These are phyloP conservation scores for Neurospora sp. DNA, from an alignment of 495 filamentous ascomycete species.

Conservation along the genomic window DNA sequence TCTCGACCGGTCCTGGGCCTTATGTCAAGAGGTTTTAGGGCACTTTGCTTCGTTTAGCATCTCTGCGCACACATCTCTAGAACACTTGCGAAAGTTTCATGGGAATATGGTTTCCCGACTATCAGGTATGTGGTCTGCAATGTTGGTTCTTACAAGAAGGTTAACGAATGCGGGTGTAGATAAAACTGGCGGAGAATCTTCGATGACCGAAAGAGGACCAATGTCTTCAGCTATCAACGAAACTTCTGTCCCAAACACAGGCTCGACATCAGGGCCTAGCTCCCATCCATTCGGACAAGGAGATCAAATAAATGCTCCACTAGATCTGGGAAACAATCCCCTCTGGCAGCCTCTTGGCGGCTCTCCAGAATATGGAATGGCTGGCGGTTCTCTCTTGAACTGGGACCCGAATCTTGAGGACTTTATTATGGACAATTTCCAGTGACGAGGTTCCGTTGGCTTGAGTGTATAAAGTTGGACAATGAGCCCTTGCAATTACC, in stretches of 20 bases:
- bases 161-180: background rate
- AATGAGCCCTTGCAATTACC: background rate
- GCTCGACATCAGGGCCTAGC: background rate
- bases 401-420: constrained; percentile 15
- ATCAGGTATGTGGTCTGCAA: background rate
- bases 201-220: background rate
- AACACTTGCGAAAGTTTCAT: constrained; percentile 10
- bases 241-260: background rate
- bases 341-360: constrained; percentile 9
- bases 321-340: constrained; percentile 2
- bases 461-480: background rate
- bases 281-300: background rate
- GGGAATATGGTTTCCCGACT: constrained; percentile 10
- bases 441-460: background rate
- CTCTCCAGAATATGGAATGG: constrained; percentile 1
- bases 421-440: background rate
- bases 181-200: background rate
- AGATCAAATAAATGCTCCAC: background rate
- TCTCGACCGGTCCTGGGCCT: constrained; percentile 6
- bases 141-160: background rate
- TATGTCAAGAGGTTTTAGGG: constrained; percentile 8
- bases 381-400: constrained; percentile 4
- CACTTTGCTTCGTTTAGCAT: constrained; percentile 16
- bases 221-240: background rate
- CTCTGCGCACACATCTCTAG: constrained; percentile 9